Base-by-base conservation (phyloP, 306 rosid genomes). In the Benincasa hispida region DNA sequence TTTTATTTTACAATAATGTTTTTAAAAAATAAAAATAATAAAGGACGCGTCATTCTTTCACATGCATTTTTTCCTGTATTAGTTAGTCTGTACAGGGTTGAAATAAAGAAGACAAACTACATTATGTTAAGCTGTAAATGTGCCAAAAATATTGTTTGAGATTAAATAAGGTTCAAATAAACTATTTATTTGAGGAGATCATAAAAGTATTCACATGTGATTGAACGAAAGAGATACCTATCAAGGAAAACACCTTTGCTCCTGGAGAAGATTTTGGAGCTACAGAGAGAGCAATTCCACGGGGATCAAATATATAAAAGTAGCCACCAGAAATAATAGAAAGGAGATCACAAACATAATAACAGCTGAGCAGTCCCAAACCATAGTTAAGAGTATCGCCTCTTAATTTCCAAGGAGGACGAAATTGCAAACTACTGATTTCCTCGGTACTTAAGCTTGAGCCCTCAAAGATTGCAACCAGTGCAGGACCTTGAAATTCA, bases 401-500 rank as follows among this genome's bases (percentile, higher is more conserved):
- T 79, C 91, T 89, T 80, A 93, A 62, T 79, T 89, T 87, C 98
- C 98, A 91, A 69, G 98, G 98, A 86, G 98, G 98, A 78, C 84
- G 89, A 83, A 91, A 88, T 86, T 93, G 98, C 81, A 93, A 90
- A 84, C 87, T 86, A 77, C 91, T 87, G 68, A 93, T 76, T 90
- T 93, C 98, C 85, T 93, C 98, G 76, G 88, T 87, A 83, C 93
- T 87, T 92, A 93, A 86, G 90, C 83, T 87, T 39, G 92, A 88
- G 37, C 96, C 96, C 88, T 93, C 98, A 34, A 93, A 84, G 70
- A 93, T 73, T 73, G 87, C 98, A 77, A 93, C 85, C 42, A 93
- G 88, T 27, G 97, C 92, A 79, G 98, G 98, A 80, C 98, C 98
- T 90, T 93, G 98, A 87, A 84, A 91, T 45, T 91, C 98, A 60